A percentile compares a stretch with the other conserved stretches of the same genome.
These are phyloP conservation scores for Lasiodiplodia sp. DNA, from an alignment of 2,329 filamentous ascomycete species.

Conservation along the genomic window DNA sequence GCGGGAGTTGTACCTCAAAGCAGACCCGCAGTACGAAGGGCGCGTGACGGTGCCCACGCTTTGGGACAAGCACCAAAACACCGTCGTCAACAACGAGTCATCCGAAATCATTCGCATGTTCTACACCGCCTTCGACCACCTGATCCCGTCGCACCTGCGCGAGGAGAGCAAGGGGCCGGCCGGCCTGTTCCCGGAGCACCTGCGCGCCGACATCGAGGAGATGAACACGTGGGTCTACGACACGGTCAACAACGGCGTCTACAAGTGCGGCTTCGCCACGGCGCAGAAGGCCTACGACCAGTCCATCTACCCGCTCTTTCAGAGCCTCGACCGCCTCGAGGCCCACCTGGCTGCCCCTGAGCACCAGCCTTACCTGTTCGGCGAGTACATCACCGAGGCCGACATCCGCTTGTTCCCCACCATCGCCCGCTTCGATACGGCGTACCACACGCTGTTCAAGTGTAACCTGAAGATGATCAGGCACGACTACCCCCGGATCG, in stretches of 20 bases:
- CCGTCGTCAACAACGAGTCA: slow-evolving; percentile 44
- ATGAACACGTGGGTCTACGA: slow-evolving; percentile 83
- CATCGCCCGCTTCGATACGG: slow-evolving; percentile 59
- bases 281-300: slow-evolving; percentile 83
- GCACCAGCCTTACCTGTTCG: slow-evolving; percentile 73
- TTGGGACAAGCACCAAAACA: slow-evolving; percentile 68
- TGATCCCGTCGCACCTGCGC: slow-evolving; percentile 55
- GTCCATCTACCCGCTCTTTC: slow-evolving; percentile 75
- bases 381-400: slow-evolving; percentile 77
- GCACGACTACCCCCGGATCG: slow-evolving; percentile 62
- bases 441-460: slow-evolving; percentile 79
- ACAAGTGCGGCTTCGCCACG: slow-evolving; percentile 78
- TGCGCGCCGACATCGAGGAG: slow-evolving; percentile 74
- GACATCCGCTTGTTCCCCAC: slow-evolving; percentile 72
- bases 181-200: slow-evolving; percentile 70
- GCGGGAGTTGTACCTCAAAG: slow-evolving; percentile 75
- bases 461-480: slow-evolving; percentile 70
- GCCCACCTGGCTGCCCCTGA: slow-evolving; percentile 64
- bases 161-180: slow-evolving; percentile 64
- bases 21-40: slow-evolving; percentile 58
- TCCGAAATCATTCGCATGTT: slow-evolving; percentile 46
- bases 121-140: slow-evolving; percentile 40
- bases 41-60: slow-evolving; percentile 85
- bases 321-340: slow-evolving; percentile 78
- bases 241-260: slow-evolving; percentile 61